Evolutionary conservation across 2,329 filamentous ascomycete species (phyloP).

Genomic region (Xylariaceae sp.): DNA sequence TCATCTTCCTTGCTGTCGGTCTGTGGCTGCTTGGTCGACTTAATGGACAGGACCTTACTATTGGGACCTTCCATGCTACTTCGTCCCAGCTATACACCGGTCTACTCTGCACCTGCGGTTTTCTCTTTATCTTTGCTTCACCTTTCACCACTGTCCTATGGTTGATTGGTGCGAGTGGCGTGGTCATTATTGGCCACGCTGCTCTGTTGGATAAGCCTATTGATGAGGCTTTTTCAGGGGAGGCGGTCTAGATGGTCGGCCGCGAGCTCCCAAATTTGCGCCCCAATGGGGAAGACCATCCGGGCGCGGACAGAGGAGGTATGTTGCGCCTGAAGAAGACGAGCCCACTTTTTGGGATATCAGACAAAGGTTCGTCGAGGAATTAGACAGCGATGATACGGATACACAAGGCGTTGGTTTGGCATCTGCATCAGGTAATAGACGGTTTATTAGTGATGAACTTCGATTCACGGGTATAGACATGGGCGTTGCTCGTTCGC

Average conservation of each 20-base stretch:
- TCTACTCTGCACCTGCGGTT: constrained; percentile 81
- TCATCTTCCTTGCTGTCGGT: constrained; percentile 82
- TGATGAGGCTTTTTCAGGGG: constrained; percentile 99
- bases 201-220: constrained; percentile 97
- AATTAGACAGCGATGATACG: constrained; percentile 67
- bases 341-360: constrained; percentile 47
- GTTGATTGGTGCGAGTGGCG: constrained; percentile 94
- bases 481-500: constrained; percentile 52
- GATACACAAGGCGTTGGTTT: constrained; percentile 62
- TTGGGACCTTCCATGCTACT: constrained; percentile 82
- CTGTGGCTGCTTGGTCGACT: constrained; percentile 93
- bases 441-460: constrained; percentile 64
- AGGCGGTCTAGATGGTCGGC: constrained; percentile 99
- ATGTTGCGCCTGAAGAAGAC: constrained; percentile 58
- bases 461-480: constrained; percentile 67
- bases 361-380: constrained; percentile 64
- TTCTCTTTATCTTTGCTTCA: constrained; percentile 83
- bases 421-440: constrained; percentile 49
- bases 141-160: constrained; percentile 87
- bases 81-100: constrained; percentile 94
- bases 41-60: constrained; percentile 83
- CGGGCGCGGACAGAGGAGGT: constrained; percentile 77
- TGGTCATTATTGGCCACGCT: constrained; percentile 93
- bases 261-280: constrained; percentile 95
- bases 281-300: constrained; percentile 99